phyloP scores from a whole-genome alignment of 257 asterid genomes.

The Cordia subcordata region DNA sequence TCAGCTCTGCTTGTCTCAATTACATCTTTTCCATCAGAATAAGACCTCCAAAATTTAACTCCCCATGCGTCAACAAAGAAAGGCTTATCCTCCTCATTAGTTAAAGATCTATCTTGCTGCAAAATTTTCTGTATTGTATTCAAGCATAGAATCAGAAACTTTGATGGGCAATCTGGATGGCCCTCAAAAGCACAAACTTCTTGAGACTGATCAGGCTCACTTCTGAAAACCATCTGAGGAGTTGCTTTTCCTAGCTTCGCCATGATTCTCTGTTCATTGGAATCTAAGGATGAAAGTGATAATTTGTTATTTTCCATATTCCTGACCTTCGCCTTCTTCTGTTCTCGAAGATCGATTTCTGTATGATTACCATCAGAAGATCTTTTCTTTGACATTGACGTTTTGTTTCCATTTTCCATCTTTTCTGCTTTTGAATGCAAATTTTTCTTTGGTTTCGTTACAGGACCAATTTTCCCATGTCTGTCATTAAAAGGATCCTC shows the following conservation, averaged over 20 bases:
- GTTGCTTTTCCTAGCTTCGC: constrained; percentile 31
- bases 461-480: constrained; percentile 31
- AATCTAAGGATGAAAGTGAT: constrained; percentile 14
- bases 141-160: constrained; percentile 60
- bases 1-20: constrained; percentile 50
- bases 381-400: constrained; percentile 10
- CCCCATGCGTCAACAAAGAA: constrained; percentile 71
- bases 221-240: constrained; percentile 16
- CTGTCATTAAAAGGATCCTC: constrained; percentile 84
- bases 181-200: constrained; percentile 19
- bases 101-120: constrained; percentile 28
- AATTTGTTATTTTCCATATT: constrained; percentile 15
- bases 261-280: constrained; percentile 26
- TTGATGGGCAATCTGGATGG: constrained; percentile 50
- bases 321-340: constrained; percentile 4
- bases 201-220: constrained; percentile 18
- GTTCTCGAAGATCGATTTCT: constrained; percentile 7
- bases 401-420: constrained; percentile 27
- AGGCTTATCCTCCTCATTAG: constrained; percentile 31
- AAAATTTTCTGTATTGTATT: constrained; percentile 50
- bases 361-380: background rate
- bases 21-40: constrained; percentile 57
- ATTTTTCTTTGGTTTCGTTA: constrained; percentile 36
- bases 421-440: constrained; percentile 22
- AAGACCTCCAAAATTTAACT: constrained; percentile 66